Evolutionary conservation across 768 basidiomycete genomes (phyloP), one percentile per base, ranked within the genome.

Genomic region (Favolaschia claudopus): DNA sequence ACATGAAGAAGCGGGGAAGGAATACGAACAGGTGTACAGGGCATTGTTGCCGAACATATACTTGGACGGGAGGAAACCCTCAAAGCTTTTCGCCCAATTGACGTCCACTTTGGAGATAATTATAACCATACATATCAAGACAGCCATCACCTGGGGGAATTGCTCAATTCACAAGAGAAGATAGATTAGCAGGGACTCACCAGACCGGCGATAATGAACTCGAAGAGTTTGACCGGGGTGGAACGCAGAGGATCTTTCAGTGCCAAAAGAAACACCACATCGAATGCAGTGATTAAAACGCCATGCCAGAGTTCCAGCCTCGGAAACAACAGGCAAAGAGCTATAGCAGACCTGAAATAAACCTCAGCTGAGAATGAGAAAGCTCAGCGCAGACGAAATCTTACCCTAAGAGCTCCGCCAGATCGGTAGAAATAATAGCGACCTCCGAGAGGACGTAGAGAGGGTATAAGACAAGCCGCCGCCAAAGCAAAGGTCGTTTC

Each of bases 81-180:
- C 67, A 72, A 96, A 95, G 4, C 88, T 88, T 38, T 83, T 69
- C 12, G 74, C 81, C 93, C 93, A 95, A 43, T 88, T 67, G 3
- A 95, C 85, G 34, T 84, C 60, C 14, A 93, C 81, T 68, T 82
- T 87, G 27, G 89, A 78, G 42, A 95, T 86, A 63, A 97, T 84
- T 33, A 95, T 76, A 32, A 82, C 76, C 82, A 96, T 92, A 74
- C 89, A 92, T 22, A 90, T 77, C 29, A 97, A 80, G 0, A 96
- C 91, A 1, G 84, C 81, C 1, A 93, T 48, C 15, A 88, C 86
- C 89, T 85, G 65, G 7, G 63, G 48, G 67, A 61, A 17, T 67
- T 69, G 62, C 64, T 36, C 6, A 37, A 33, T 27, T 25, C 45
- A 12, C n/a, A 42, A 37, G 38, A 3, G 32, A 34, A 19, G 50